These are phyloP conservation scores for Serpula lacrymans DNA, from an alignment of 768 basidiomycete species.

Conservation along the genomic window DNA sequence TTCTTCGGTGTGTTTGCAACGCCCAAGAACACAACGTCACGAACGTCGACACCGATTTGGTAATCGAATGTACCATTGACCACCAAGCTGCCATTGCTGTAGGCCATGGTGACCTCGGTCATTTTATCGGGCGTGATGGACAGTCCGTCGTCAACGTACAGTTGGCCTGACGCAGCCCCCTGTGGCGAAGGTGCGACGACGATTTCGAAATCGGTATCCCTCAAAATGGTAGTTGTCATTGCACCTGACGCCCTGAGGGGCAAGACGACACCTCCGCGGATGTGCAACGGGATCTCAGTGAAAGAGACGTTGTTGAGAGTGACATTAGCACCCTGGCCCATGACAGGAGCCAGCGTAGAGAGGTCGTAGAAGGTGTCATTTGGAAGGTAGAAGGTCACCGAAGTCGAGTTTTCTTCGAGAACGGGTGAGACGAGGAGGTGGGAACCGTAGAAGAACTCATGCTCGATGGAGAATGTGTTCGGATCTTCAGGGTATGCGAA, in stretches of 20 bases:
- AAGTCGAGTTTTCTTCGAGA: constrained; percentile 54
- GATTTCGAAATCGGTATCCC: constrained; percentile 56
- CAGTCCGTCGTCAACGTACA: constrained; percentile 68
- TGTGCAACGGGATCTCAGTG: constrained; percentile 60
- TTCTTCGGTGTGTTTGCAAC: constrained; percentile 17
- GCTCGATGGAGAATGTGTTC: constrained; percentile 56
- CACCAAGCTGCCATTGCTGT: constrained; percentile 19
- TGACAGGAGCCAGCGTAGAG: constrained; percentile 42
- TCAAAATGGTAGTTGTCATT: constrained; percentile 58
- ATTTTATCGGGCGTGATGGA: constrained; percentile 31
- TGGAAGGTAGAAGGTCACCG: constrained; percentile 60
- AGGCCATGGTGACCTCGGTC: constrained; percentile 29
- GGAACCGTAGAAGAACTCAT: constrained; percentile 68
- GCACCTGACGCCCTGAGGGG: constrained; percentile 52
- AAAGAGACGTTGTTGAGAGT: constrained; percentile 46
- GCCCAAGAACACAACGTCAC: constrained; percentile 31
- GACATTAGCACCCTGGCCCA: constrained; percentile 44
- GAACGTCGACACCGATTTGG: constrained; percentile 26
- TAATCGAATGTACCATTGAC: constrained; percentile 28
- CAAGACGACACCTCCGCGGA: constrained; percentile 55
- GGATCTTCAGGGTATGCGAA: constrained; percentile 65
- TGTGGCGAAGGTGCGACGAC: constrained; percentile 52
- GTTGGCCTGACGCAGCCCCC: constrained; percentile 46
- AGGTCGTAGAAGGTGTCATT: constrained; percentile 67
- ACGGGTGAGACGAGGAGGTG: constrained; percentile 70